Evolutionary conservation across 257 asterid species (phyloP).

Genomic region (Solanum gracilifrons): DNA sequence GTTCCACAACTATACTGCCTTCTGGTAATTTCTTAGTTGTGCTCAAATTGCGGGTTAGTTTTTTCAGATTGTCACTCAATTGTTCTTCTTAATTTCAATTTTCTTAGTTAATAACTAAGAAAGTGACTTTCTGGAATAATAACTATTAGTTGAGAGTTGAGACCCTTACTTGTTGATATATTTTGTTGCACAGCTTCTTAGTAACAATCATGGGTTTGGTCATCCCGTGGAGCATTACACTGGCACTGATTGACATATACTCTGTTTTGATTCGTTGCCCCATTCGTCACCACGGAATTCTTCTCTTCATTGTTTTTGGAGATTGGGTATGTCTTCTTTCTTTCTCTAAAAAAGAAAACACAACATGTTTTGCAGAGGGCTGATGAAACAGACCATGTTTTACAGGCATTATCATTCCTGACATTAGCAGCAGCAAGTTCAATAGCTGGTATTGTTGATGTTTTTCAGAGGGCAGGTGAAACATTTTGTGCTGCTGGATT

Average conservation of each 20-base stretch:
- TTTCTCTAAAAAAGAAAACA: neutral
- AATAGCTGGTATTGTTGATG: constrained; percentile 46
- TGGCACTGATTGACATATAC: constrained; percentile 58
- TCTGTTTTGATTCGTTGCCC: constrained; percentile 37
- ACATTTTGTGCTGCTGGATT: constrained; percentile 44
- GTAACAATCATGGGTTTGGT: constrained; percentile 69
- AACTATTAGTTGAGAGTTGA: too few species aligned
- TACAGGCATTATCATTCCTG: constrained; percentile 48
- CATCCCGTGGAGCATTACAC: constrained; percentile 75
- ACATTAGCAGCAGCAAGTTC: constrained; percentile 70
- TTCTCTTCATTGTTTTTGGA: constrained; percentile 47
- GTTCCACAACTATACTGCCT: constrained; percentile 68
- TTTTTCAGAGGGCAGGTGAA: constrained; percentile 43
- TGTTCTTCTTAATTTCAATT: too few species aligned
- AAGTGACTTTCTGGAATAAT: too few species aligned
- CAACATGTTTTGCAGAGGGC: constrained; percentile 10
- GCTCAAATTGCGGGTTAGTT: too few species aligned
- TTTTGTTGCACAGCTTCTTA: constrained; percentile 36
- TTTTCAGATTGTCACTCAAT: too few species aligned
- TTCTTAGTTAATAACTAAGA: too few species aligned
- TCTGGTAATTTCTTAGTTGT: constrained; percentile 33
- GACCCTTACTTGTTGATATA: neutral
- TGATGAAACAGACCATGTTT: neutral
- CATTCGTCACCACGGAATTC: constrained; percentile 36
- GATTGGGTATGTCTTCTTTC: constrained; percentile 48